A percentile compares a stretch with the other conserved stretches of the same genome.
Conservation (phyloP, 2,329 filamentous ascomycete species). For the Alternaria gansuensis region DNA sequence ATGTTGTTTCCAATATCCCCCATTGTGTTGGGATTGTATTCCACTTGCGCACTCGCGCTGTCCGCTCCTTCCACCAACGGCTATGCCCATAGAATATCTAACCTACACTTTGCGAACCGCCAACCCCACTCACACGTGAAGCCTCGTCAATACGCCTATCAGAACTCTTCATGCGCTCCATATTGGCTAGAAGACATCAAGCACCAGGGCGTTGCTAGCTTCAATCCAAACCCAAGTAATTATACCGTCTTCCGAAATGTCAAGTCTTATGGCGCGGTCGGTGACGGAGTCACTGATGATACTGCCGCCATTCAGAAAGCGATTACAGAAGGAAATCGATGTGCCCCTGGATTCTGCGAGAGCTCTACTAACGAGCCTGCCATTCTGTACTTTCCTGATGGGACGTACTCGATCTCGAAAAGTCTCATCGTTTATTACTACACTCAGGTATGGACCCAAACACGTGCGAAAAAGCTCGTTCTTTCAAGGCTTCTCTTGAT, state of each 20-base stretch:
- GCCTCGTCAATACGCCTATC: constrained; percentile 23
- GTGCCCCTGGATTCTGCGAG: constrained; percentile 53
- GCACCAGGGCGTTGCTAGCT: constrained; percentile 54
- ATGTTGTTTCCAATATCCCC: constrained; percentile 12
- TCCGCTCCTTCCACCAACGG: constrained; percentile 8
- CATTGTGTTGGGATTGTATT: constrained; percentile 11
- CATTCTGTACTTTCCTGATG: constrained; percentile 66
- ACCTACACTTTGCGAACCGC: constrained; percentile 19
- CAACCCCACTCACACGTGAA: constrained; percentile 20
- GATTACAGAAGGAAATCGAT: constrained; percentile 54
- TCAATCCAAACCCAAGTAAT: constrained; percentile 49
- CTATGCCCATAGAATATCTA: constrained; percentile 20
- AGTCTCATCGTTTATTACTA: constrained; percentile 70
- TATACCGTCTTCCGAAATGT: constrained; percentile 57
- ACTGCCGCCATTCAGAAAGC: constrained; percentile 64
- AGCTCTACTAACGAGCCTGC: constrained; percentile 63
- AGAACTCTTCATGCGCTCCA: constrained; percentile 34
- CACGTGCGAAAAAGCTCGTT: not conserved
- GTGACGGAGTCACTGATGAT: constrained; percentile 53
- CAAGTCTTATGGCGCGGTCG: constrained; percentile 54
- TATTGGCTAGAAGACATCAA: constrained; percentile 57
- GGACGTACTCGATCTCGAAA: constrained; percentile 66
- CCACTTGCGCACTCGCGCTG: constrained; percentile 11
- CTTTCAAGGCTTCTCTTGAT: not conserved
- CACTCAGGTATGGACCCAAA: constrained; percentile 57